Base-by-base conservation (phyloP, 768 basidiomycete genomes). In the Xanthoconium stramineum region DNA sequence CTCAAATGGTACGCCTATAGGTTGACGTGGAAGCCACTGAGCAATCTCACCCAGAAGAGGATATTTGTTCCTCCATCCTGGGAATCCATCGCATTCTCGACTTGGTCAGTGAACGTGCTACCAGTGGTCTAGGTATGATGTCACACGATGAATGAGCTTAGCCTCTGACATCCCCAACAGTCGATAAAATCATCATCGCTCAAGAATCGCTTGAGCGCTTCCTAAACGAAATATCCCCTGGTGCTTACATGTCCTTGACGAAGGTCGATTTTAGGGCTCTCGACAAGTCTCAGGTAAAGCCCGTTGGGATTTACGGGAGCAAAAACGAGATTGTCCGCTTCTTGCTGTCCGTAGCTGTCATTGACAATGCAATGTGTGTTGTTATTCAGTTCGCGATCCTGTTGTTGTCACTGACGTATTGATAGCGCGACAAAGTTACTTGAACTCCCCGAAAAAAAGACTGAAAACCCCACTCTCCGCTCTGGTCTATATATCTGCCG, bases 141-240 rank as follows among this genome's bases (percentile, higher is more conserved):
- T 35, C 15, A 8, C 12, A 32, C 24, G 30, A 20, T 11, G 5
- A 48, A 15, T 37, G 32, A 6, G 20, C 24, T 45, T 46, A 12
- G 24, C 24, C 17, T 35, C 60, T 60, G 20, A 61, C 43, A 20
- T 32, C 30, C 19, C 3, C 52, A 17, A 57, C 24, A 83, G 84
- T 84, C 19, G 83, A 84, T 62, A 86, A 86, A 65, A 76, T 86
- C 46, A 80, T 86, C 62, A 85, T 86, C 35, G 72, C 73, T 6
- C 82, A 84, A 61, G 75, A 77, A 11, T 78, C 80, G 5, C 70
- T 86, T 40, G 74, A 70, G 53, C 56, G 65, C 1, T 76, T 85
- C 48, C 73, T 82, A 58, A 81, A 84, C 53, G 64, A 66, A 24
- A 52, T 83, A 5, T 74, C 65, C 24, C 82, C 84, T 0, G 77